These are phyloP conservation scores for Digitaria exilis DNA, from an alignment of 202 grass and related monocot species.

Conservation along the genomic window DNA sequence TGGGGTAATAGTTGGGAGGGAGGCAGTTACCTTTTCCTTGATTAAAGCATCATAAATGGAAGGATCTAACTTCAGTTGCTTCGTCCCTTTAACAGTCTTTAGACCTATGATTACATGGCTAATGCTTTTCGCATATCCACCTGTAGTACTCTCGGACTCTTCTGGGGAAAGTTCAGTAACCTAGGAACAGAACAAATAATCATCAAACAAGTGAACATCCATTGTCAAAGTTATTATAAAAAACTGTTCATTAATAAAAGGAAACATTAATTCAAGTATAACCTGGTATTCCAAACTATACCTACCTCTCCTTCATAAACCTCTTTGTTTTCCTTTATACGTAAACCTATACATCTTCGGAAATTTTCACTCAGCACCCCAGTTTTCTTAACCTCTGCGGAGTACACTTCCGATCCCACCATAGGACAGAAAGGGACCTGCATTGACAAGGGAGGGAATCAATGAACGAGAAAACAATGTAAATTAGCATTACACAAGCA, in stretches of 20 bases:
- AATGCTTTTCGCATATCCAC: slow-evolving; percentile 89
- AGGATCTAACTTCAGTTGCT: slow-evolving; percentile 93
- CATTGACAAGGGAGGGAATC: slow-evolving; percentile 8
- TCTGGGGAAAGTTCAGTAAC: slow-evolving; percentile 96
- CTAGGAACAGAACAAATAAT: slow-evolving; percentile 47
- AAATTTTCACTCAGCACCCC: slow-evolving; percentile 96
- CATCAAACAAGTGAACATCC: no score
- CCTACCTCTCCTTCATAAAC: slow-evolving; percentile 96
- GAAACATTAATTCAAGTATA: slow-evolving; percentile 27
- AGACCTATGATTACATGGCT: slow-evolving; percentile 90
- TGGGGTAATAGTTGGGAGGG: background rate
- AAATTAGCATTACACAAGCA: background rate
- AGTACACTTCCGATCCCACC: slow-evolving; percentile 99
- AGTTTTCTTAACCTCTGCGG: slow-evolving; percentile 97
- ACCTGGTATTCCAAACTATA: background rate
- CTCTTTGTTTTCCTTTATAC: slow-evolving; percentile 98
- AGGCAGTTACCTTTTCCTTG: slow-evolving; percentile 85
- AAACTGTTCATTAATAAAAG: no score
- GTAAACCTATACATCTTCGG: slow-evolving; percentile 84
- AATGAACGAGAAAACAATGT: slow-evolving; percentile 33
- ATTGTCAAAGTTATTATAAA: background rate
- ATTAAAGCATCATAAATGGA: slow-evolving; percentile 98
- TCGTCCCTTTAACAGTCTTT: slow-evolving; percentile 98
- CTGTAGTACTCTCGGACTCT: slow-evolving; percentile 76
- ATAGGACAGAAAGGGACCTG: slow-evolving; percentile 98